Conservation (phyloP, 1,139 yeast genomes). For the Yamadazyma pseudoaaseri region DNA sequence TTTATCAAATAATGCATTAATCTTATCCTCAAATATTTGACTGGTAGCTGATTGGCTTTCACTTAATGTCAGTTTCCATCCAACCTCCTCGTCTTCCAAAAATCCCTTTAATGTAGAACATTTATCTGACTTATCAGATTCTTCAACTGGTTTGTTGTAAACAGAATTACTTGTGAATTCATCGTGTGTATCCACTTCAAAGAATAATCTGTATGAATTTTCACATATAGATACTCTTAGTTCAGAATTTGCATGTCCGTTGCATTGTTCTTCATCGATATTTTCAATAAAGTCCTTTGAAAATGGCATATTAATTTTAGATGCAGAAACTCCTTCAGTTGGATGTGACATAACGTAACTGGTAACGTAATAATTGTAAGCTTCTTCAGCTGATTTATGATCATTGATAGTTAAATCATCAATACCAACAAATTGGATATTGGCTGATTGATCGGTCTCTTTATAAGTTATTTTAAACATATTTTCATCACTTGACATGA, state of each 20-base stretch:
- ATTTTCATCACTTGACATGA: conserved; percentile 83
- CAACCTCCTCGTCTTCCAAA: conserved; percentile 34
- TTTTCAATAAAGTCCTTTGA: conserved; percentile 59
- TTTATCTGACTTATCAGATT: conserved; percentile 22
- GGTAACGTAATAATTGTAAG: conserved; percentile 90
- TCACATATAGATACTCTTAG: conserved; percentile 78
- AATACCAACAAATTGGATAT: conserved; percentile 79
- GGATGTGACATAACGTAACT: conserved; percentile 94
- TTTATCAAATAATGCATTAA: conserved; percentile 27
- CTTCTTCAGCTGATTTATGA: conserved; percentile 70
- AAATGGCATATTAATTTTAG: conserved; percentile 72
- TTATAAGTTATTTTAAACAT: conserved; percentile 85
- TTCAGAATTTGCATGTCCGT: conserved; percentile 68
- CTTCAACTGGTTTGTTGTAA: conserved; percentile 34
- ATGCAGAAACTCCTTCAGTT: conserved; percentile 94
- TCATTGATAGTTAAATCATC: conserved; percentile 87
- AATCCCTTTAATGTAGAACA: conserved; percentile 25
- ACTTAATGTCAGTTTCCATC: conserved; percentile 37
- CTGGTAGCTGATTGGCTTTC: conserved; percentile 23
- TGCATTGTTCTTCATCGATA: conserved; percentile 59
- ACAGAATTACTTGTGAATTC: conserved; percentile 64
- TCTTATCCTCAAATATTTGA: conserved; percentile 21
- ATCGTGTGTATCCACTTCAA: conserved; percentile 81
- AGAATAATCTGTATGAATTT: conserved; percentile 76
- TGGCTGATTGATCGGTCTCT: conserved; percentile 51